phyloP scores from a whole-genome alignment of 179 eudicot genomes.

The Actinidia arguta region DNA sequence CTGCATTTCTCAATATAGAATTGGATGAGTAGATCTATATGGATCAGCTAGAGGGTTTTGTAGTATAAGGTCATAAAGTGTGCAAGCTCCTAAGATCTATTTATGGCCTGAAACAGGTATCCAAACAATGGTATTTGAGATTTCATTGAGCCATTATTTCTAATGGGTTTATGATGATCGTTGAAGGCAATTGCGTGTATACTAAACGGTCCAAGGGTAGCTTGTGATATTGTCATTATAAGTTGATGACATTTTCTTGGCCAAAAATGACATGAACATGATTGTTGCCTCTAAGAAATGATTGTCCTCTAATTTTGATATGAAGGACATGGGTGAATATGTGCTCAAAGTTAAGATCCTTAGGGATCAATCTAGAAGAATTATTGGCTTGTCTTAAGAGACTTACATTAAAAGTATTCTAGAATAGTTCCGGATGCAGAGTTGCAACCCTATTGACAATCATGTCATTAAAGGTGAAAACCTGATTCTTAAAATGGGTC shows the following conservation, averaged over 20 bases:
- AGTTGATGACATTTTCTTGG: background rate
- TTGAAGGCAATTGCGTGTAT: background rate
- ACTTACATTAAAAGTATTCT: background rate
- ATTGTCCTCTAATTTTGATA: background rate
- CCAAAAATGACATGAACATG: no score
- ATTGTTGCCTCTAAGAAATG: no score
- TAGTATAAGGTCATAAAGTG: background rate
- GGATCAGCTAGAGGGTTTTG: background rate
- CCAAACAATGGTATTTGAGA: background rate
- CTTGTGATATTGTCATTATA: background rate
- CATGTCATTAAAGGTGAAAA: background rate
- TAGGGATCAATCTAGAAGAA: background rate
- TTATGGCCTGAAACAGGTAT: background rate
- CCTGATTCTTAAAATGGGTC: background rate
- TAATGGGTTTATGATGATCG: background rate
- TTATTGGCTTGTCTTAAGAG: background rate
- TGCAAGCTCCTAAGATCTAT: background rate
- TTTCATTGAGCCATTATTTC: background rate
- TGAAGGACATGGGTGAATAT: background rate
- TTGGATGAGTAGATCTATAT: background rate
- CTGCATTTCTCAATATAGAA: background rate
- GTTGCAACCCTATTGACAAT: background rate
- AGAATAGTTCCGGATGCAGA: background rate
- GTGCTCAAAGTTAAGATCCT: no score
- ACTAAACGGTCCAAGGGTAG: background rate